Conservation (phyloP, 352 stramenopile species). For the Thraustochytrium striatum region DNA sequence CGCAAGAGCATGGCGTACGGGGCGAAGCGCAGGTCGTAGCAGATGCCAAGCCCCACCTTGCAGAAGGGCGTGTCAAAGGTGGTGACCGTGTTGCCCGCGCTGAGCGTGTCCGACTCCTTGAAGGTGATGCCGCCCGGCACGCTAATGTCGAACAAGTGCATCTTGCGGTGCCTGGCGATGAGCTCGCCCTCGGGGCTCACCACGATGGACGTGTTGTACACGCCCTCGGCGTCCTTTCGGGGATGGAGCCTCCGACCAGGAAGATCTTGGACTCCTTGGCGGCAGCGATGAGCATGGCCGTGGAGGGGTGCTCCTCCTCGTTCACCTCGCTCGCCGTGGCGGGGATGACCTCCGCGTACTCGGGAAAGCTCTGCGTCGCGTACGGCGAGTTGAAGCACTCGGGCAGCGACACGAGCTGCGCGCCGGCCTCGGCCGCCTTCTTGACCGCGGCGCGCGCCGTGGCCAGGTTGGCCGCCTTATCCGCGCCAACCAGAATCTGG, state of each 20-base stretch:
- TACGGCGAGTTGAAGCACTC: constrained; percentile 97
- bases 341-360: constrained; percentile 94
- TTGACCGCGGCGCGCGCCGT: constrained; percentile 42
- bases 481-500: constrained; percentile 46
- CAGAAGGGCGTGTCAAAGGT: constrained; percentile 75
- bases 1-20: constrained; percentile 93
- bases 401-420: constrained; percentile 81
- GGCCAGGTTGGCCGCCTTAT: constrained; percentile 46
- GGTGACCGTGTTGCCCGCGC: constrained; percentile 74
- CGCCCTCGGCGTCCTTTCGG: constrained; percentile 71
- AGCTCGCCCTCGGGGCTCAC: constrained; percentile 86
- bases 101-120: constrained; percentile 98
- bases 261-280: constrained; percentile 74
- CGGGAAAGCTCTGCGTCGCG: constrained; percentile 90
- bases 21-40: constrained; percentile 99
- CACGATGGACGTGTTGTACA: constrained; percentile 99
- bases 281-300: constrained; percentile 62
- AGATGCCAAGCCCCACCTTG: constrained; percentile 96
- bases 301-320: constrained; percentile 53
- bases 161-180: constrained; percentile 97
- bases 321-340: constrained; percentile 54
- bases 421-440: constrained; percentile 64
- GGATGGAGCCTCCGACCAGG: constrained; percentile 95
- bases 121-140: constrained; percentile 98
- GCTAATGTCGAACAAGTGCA: constrained; percentile 97